Conservation (phyloP, 169 alveolate genomes). For the Babesia gibsoni region DNA sequence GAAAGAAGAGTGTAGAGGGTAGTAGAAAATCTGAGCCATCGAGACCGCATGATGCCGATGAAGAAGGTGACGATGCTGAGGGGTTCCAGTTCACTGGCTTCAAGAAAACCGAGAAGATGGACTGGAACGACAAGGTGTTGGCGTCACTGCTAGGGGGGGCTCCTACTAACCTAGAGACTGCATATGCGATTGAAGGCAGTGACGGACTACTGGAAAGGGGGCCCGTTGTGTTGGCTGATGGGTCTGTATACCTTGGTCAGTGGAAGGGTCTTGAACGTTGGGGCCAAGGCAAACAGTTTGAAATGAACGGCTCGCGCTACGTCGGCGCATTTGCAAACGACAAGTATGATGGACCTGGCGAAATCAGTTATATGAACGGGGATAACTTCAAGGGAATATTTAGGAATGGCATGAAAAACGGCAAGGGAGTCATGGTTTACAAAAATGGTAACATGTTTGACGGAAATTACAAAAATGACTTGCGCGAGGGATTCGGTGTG, state of each 20-base stretch:
- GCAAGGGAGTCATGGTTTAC: constrained; percentile 85
- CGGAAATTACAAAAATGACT: constrained; percentile 70
- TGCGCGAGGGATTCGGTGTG: constrained; percentile 76
- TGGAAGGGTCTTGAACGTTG: constrained; percentile 32
- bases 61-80: not conserved
- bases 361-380: constrained; percentile 87
- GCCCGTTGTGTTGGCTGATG: constrained; percentile 40
- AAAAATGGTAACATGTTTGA: constrained; percentile 66
- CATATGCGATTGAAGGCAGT: not conserved
- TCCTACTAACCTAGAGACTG: constrained; percentile 16
- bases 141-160: constrained; percentile 11
- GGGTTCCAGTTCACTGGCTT: constrained; percentile 26
- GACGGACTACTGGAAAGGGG: constrained; percentile 12
- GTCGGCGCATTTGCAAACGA: constrained; percentile 35
- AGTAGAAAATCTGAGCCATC: too few relatives aligned
- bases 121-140: constrained; percentile 46
- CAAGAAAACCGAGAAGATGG: not conserved
- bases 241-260: constrained; percentile 54
- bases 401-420: constrained; percentile 90
- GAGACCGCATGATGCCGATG: not conserved
- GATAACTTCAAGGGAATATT: constrained; percentile 92
- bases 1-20: too few relatives aligned
- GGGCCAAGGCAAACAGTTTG: constrained; percentile 45
- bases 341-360: constrained; percentile 84
- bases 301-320: constrained; percentile 43